Conservation (phyloP, 164 flowering plant genomes). For the Saururus chinensis region DNA sequence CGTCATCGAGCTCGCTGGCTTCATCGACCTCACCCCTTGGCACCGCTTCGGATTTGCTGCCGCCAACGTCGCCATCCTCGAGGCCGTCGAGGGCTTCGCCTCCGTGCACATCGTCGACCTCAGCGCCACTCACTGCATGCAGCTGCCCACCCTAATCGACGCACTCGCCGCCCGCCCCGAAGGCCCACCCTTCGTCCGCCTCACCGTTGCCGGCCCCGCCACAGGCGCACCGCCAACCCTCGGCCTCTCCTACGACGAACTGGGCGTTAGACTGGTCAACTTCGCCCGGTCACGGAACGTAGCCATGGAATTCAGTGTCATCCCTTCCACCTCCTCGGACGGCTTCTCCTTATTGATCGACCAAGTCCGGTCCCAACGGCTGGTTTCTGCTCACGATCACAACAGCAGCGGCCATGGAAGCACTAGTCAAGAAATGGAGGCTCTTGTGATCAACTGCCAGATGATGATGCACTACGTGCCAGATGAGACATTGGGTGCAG, state of each 20-base stretch:
- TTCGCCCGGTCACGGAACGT: conserved; percentile 71
- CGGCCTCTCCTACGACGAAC: conserved; percentile 62
- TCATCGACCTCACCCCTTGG: conserved; percentile 90
- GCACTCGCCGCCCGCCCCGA: conserved; percentile 49
- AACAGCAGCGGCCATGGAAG: conserved; percentile 4
- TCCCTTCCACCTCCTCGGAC: conserved; percentile 47
- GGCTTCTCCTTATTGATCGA: conserved; percentile 64
- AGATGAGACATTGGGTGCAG: conserved; percentile 40
- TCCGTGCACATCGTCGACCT: conserved; percentile 69
- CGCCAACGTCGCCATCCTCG: conserved; percentile 72
- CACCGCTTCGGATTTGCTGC: conserved; percentile 93
- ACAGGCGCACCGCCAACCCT: conserved; percentile 53
- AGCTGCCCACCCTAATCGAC: conserved; percentile 85
- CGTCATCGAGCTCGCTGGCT: conserved; percentile 64
- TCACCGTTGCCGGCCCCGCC: conserved; percentile 46
- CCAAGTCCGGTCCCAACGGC: conserved; percentile 37
- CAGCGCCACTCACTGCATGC: conserved; percentile 91
- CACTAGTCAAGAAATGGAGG: conserved; percentile 24
- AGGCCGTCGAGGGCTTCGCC: conserved; percentile 53
- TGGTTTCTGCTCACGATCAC: conserved; percentile 10
- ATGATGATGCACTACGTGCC: conserved; percentile 75
- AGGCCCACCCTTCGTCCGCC: conserved; percentile 50
- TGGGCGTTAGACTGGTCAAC: conserved; percentile 52
- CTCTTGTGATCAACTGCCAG: conserved; percentile 75
- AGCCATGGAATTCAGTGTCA: conserved; percentile 48